phyloP scores from a whole-genome alignment of 176 grass and related monocot genomes.

The Alopecurus myosuroides region DNA sequence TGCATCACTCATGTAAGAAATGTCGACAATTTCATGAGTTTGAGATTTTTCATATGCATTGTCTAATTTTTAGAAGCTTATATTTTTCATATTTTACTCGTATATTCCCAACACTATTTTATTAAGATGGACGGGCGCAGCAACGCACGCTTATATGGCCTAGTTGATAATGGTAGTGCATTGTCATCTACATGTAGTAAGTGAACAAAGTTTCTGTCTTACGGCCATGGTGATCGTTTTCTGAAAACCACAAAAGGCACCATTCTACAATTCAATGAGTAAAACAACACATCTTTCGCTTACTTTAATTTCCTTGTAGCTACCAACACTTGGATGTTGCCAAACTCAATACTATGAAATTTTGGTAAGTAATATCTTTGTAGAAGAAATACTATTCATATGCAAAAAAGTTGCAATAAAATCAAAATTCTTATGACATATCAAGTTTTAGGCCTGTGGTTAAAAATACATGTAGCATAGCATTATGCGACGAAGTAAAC shows the following conservation, averaged over 20 bases:
- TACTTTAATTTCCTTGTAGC: too few species aligned
- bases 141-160: too few species aligned
- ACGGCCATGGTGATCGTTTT: not conserved
- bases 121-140: too few species aligned
- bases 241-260: not conserved
- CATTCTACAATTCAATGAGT: not conserved
- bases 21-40: too few species aligned
- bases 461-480: not conserved
- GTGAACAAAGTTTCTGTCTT: not conserved
- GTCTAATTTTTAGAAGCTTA: too few species aligned
- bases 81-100: too few species aligned
- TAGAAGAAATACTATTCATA: not conserved
- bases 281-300: too few species aligned
- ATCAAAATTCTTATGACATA: not conserved
- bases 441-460: not conserved
- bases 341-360: not conserved
- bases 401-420: not conserved
- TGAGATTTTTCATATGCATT: too few species aligned
- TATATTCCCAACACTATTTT: too few species aligned
- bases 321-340: too few species aligned
- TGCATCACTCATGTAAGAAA: too few species aligned
- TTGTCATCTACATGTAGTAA: not conserved
- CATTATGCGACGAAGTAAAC: not conserved
- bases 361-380: not conserved
- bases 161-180: not conserved